Evolutionary conservation across 1,284 basidiomycete species (phyloP), one percentile per base, ranked within the genome.

Genomic region (Marasmius fiardii): DNA sequence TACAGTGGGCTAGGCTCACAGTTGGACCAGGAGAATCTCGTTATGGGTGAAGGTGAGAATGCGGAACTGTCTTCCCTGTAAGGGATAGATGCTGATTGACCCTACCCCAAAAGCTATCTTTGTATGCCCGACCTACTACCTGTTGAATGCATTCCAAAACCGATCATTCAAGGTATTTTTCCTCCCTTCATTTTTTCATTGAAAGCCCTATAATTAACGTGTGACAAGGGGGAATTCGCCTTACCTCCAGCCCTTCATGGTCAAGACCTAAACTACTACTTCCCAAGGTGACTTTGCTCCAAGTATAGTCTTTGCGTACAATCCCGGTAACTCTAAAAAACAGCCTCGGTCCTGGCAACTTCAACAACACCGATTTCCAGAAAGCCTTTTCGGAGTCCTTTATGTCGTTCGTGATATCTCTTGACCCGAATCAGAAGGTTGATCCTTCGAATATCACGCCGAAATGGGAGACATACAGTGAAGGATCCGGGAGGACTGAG

Each of bases 21-120:
- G 18, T 31, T 63, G 10, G 61, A 65, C n/a, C 68, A 68, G 34
- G 67, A 63, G 4, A 62, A 60, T 31, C 53, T 56, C 2, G 62
- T 58, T 4, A 55, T 55, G 57, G 54, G 51, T 31, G 57, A 58
- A 16, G 52, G 57, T 58, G 41, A 23, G 53, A 24, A 11, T 23
- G 47, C 28, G 21, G 44, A 12, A 18, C 21, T 39, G 16, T 33
- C 33, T 8, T 14, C 31, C 18, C 0, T 31, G 21, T n/a, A 26
- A 6, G 20, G 11, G 18, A 39, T 41, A 44, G 16, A 18, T 7
- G 5, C 11, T 51, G 23, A 51, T 34, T 26, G 28, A 43, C 10
- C 18, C 14, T 2, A 37, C 20, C 21, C 41, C n/a, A n/a, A n/a
- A n/a, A 64, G 63, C 61, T n/a, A 64, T 61, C 11, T 63, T 64